Base-by-base conservation (phyloP, 495 filamentous ascomycete species). In the Xylaria acuta region DNA sequence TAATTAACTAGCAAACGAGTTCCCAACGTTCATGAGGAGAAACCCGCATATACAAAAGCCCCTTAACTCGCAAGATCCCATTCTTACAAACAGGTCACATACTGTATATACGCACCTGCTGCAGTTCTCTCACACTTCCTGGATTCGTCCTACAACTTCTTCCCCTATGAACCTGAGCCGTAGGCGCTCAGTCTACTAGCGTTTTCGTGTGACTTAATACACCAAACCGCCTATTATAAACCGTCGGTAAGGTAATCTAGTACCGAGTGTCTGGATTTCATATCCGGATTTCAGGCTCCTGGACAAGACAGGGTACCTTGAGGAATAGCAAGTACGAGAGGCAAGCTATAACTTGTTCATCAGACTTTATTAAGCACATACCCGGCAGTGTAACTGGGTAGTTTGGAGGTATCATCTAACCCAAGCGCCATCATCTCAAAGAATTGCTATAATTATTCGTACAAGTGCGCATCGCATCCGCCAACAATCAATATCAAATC, bases 391-490 rank as follows among this genome's bases (percentile, higher is more conserved):
- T 64, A 34, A 18, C 14, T 16, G 25, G 30, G 20, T 32, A 64
- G 3, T 66, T 41, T 8, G 22, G 25, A 56, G 65, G 65, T 67
- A 67, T 67, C 65, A 43, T 67, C 49, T 56, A 41, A 40, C 5
- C 12, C 22, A 34, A 67, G 65, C 16, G 32, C 34, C 22, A 43
- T 56, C 36, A 27, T 70, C 40, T 30, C 53, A 62, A 70, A 25
- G 14, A n/a, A 53, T 41, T 53, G 32, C 34, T 56, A 5, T 22
- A 27, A n/a, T 20, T 69, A 69, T 64, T 63, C 16, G 47, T 54
- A 71, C 60, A 64, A 47, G 38, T 30, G 43, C 43, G 34, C 20
- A 54, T 20, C 59, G 68, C 58, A 63, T 36, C 69, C 0, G 47
- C 25, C 56, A 51, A 51, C 54, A 40, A 25, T 5, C 1, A 63